Conservation (phyloP, 1,284 basidiomycete genomes). For the Rhodofomes roseus region DNA sequence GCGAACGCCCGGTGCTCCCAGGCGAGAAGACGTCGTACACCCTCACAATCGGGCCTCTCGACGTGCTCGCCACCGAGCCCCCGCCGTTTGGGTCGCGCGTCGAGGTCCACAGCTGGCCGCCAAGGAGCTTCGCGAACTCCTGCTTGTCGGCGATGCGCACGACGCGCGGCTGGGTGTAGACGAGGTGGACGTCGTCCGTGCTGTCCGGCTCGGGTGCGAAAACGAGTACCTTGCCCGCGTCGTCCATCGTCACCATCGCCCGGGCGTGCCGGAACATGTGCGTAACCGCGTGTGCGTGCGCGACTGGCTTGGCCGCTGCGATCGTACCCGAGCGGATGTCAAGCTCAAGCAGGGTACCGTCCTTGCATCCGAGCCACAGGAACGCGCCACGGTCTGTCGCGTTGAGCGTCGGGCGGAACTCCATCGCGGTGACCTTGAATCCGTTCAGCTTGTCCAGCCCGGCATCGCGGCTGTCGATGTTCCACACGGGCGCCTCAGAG, state of each 20-base stretch:
- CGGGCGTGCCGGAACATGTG: conserved; percentile 70
- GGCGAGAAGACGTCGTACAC: conserved; percentile 71
- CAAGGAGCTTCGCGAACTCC: conserved; percentile 73
- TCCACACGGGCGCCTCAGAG: conserved; percentile 44
- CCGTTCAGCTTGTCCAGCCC: conserved; percentile 59
- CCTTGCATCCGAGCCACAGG: conserved; percentile 87
- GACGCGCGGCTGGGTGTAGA: conserved; percentile 52
- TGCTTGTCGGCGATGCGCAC: conserved; percentile 78
- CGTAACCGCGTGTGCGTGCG: conserved; percentile 65
- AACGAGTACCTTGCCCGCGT: conserved; percentile 76
- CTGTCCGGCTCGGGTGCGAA: conserved; percentile 49
- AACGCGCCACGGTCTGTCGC: conserved; percentile 40
- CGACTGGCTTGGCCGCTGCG: conserved; percentile 50
- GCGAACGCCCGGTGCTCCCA: conserved; percentile 42
- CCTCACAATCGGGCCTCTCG: conserved; percentile 68
- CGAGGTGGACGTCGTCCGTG: conserved; percentile 33
- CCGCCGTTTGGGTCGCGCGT: conserved; percentile 47
- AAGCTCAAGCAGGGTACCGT: conserved; percentile 81
- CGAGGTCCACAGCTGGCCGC: conserved; percentile 79
- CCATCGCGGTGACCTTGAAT: conserved; percentile 69
- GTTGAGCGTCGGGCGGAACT: conserved; percentile 56
- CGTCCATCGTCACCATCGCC: conserved; percentile 79
- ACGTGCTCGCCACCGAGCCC: conserved; percentile 33
- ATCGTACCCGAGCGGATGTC: conserved; percentile 63
- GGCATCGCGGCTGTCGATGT: conserved; percentile 59